phyloP scores from a whole-genome alignment of 441 rosid genomes.

The Pelargonium australe region DNA sequence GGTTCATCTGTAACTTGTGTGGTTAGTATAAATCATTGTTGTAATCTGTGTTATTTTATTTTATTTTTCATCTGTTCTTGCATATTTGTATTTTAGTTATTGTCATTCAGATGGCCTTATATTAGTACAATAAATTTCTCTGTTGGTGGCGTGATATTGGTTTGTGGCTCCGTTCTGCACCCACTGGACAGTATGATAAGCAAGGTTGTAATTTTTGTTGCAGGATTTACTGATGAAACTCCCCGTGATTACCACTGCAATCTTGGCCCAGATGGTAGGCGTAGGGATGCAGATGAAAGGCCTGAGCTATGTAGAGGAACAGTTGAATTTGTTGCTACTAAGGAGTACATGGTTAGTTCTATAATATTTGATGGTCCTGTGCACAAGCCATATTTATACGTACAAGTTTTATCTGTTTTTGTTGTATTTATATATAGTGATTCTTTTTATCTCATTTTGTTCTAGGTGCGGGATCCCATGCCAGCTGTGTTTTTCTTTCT shows the following conservation, averaged over 20 bases:
- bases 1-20: conserved; percentile 68
- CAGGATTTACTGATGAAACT: conserved; percentile 85
- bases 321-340: conserved; percentile 82
- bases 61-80: too few species aligned
- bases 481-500: conserved; percentile 87
- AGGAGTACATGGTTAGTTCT: conserved; percentile 77
- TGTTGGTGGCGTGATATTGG: neutral
- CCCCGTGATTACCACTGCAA: conserved; percentile 94
- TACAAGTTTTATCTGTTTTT: neutral
- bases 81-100: neutral
- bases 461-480: conserved; percentile 94
- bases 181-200: conserved; percentile 10
- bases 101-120: conserved; percentile 1
- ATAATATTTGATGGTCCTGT: conserved; percentile 13
- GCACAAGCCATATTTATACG: neutral
- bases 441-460: conserved; percentile 15
- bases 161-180: neutral
- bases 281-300: conserved; percentile 94
- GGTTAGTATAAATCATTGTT: conserved; percentile 36
- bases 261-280: conserved; percentile 95
- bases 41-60: neutral
- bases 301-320: conserved; percentile 93
- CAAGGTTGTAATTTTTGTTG: conserved; percentile 18
- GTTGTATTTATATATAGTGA: neutral
- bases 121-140: neutral